phyloP scores from a whole-genome alignment of 352 stramenopile species.

The Thalassiosira exigua region DNA sequence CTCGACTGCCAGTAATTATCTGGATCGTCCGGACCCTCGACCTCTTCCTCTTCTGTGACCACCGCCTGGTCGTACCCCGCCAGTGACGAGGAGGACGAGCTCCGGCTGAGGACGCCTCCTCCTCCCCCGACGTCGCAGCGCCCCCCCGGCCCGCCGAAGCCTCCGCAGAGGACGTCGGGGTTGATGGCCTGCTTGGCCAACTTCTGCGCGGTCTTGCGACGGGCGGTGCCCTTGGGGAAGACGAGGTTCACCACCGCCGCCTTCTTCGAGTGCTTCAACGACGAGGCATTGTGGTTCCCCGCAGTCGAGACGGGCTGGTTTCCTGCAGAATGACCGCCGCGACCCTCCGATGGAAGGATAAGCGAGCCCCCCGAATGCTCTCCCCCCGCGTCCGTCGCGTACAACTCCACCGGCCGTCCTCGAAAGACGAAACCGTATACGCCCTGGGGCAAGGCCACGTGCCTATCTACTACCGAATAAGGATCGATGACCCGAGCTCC shows the following conservation, averaged over 20 bases:
- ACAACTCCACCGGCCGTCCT: too few relatives aligned
- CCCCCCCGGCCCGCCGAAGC: slow-evolving; percentile 17
- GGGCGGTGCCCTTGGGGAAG: slow-evolving; percentile 51
- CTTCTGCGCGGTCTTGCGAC: slow-evolving; percentile 44
- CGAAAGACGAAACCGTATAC: too few relatives aligned
- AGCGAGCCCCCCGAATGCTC: slow-evolving; percentile 78
- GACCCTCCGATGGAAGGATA: slow-evolving; percentile 37
- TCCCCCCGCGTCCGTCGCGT: slow-evolving; percentile 69
- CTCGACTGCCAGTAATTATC: slow-evolving; percentile 1
- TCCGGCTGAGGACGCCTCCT: slow-evolving; percentile 32
- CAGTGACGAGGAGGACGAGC: slow-evolving; percentile 45
- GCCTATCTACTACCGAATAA: slow-evolving; percentile 75
- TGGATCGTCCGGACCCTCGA: not conserved
- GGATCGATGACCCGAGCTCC: slow-evolving; percentile 78
- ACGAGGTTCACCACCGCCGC: slow-evolving; percentile 50
- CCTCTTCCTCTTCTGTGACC: too few relatives aligned
- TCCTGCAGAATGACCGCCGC: too few relatives aligned
- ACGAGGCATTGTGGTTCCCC: not conserved
- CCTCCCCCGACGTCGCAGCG: slow-evolving; percentile 4
- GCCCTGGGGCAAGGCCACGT: too few relatives aligned
- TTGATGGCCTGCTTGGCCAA: slow-evolving; percentile 55
- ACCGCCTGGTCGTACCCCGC: slow-evolving; percentile 42
- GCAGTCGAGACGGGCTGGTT: too few relatives aligned
- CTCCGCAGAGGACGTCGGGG: slow-evolving; percentile 50
- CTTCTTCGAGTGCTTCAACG: slow-evolving; percentile 44